Base-by-base conservation (phyloP, 805 yeast species). In the Wickerhamiella lipophila region DNA sequence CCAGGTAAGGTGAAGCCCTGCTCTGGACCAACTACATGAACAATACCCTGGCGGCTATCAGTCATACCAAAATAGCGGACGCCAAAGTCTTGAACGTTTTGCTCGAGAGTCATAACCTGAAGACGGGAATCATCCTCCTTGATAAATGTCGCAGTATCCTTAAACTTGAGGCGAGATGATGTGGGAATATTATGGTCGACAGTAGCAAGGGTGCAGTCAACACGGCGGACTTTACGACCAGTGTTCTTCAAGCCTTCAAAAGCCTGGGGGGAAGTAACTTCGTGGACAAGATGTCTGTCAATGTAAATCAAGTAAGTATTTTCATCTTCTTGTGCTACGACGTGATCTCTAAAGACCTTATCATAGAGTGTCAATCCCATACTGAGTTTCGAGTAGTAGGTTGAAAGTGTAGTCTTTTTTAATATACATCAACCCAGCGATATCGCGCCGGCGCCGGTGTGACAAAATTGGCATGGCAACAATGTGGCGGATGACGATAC, bases 1-100 rank as follows among this genome's bases (percentile, higher is more conserved):
- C 98, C 98, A 32, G 98, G 98, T 47, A 92, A 73, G 30, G 98
- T 92, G 70, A 92, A 92, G 46, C 97, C 98, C 69, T 92, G 97
- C 66, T 92, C 98, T 34, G 98, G 99, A 43, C 98, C 99, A 52
- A 92, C 94, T 57, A 92, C 85, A 67, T 92, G 99, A 49, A 92
- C 98, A 63, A 92, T 92, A 59, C 99, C 98, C 69, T 92, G 99
- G 68, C 97, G 80, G 54, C 74, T 74, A 68, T 89, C 97, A 51
- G 79, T 75, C 94, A 92, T 84, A 58, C 98, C 98, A 56, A 89
- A 88, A 64, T 81, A 92, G 12, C 95, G 82, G 34, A 92, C 81
- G 59, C 77, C 89, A 60, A 89, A 92, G 55, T 79, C 85, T 65
- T 79, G 79, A 58, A 92, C 97, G 61, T 92, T 92, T 60, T 85